These are phyloP conservation scores for Herpetospermum pedunculosum DNA, from an alignment of 306 rosid genomes.

Conservation along the genomic window DNA sequence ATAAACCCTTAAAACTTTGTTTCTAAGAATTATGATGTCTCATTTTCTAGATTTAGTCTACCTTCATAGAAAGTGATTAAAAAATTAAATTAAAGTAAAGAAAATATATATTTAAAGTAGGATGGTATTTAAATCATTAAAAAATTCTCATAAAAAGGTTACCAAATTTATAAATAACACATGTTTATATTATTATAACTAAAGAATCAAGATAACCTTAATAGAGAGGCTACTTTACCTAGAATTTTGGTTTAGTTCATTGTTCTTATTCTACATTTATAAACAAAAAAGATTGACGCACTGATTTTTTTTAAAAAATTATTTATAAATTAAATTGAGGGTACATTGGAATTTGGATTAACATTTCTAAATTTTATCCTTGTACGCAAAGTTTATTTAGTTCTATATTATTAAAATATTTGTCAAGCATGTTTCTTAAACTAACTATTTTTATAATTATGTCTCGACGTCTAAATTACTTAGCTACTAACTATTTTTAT, in stretches of 20 bases:
- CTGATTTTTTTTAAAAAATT: neutral
- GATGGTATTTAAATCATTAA: neutral
- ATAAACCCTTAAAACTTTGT: no score
- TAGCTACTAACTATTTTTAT: no score
- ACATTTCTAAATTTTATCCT: neutral
- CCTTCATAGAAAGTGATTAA: neutral
- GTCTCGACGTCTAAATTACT: neutral
- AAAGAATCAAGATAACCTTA: neutral
- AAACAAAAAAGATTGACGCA: neutral
- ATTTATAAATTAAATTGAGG: neutral
- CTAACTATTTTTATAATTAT: neutral
- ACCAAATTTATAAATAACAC: neutral
- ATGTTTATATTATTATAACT: neutral
- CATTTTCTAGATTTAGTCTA: neutral
- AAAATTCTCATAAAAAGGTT: neutral
- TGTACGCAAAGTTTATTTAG: neutral
- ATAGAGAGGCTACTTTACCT: neutral
- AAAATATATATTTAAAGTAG: neutral
- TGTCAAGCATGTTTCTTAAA: neutral
- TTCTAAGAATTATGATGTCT: neutral
- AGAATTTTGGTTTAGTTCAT: neutral
- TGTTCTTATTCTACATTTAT: neutral
- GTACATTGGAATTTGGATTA: neutral
- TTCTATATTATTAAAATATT: neutral
- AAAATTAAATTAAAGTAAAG: neutral